These are phyloP conservation scores for apple (Malus domestica) DNA, from an alignment of 306 rosid species.

Conservation along the genomic window ASM211411v1 NC_041802.1:24693501-24694000, in stretches of 20 bases:
- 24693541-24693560: neutral
- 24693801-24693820: slow-evolving; percentile 8
- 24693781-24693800: slow-evolving; percentile 15
- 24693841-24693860: neutral
- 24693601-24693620: neutral
- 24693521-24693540: slow-evolving; percentile 21
- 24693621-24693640: neutral
- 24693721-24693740: slow-evolving; percentile 18
- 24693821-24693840: neutral
- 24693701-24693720: slow-evolving; percentile 14
- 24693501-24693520: slow-evolving; percentile 2
- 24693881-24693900: neutral
- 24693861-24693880: neutral
- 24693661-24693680: neutral
- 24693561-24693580: neutral
- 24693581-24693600: neutral
- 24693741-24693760: slow-evolving; percentile 6
- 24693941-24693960: neutral
- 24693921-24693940: neutral
- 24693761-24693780: slow-evolving; percentile 29
- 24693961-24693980: neutral
- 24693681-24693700: slow-evolving; percentile 15
- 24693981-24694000: neutral
- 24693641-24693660: neutral
- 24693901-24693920: neutral